These are phyloP conservation scores for Diaporthe velutina DNA, from an alignment of 2,329 filamentous ascomycete genomes.

Conservation along the genomic window DNA sequence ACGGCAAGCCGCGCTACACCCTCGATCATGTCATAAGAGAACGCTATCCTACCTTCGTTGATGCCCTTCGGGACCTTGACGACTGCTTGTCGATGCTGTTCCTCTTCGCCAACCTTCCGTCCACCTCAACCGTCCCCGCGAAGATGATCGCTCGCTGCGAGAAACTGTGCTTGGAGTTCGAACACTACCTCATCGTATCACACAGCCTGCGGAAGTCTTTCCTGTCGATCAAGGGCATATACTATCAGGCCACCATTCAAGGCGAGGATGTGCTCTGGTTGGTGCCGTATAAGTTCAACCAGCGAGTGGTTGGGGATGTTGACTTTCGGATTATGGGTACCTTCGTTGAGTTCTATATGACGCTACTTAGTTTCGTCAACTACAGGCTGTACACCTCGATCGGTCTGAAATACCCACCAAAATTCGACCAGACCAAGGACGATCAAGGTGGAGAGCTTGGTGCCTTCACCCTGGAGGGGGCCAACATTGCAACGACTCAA, in stretches of 20 bases:
- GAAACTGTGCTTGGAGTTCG: constrained; percentile 92
- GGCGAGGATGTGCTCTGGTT: constrained; percentile 98
- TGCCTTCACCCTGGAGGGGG: constrained; percentile 89
- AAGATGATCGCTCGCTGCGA: constrained; percentile 98
- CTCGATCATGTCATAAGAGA: constrained; percentile 98
- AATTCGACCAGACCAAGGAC: constrained; percentile 89
- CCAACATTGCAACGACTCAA: constrained; percentile 68
- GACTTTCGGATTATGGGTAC: constrained; percentile 99
- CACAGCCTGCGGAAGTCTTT: constrained; percentile 96
- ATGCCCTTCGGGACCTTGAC: constrained; percentile 93
- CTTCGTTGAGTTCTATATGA: constrained; percentile 99
- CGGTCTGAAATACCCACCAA: constrained; percentile 94
- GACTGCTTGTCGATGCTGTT: constrained; percentile 98
- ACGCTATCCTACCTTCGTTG: constrained; percentile 96
- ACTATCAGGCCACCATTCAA: constrained; percentile 98
- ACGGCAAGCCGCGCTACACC: constrained; percentile 88
- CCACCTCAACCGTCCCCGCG: constrained; percentile 87
- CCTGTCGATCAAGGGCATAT: constrained; percentile 98
- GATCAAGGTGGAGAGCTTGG: constrained; percentile 90
- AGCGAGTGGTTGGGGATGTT: constrained; percentile 91
- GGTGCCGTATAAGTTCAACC: constrained; percentile 98
- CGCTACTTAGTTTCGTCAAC: constrained; percentile 94
- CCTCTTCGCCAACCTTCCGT: constrained; percentile 95
- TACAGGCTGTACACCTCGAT: constrained; percentile 93
- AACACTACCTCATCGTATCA: constrained; percentile 96